Evolutionary conservation across 805 yeast genomes (phyloP), one percentile per base, ranked within the genome.

Genomic region (Yamadazyma laniorum): DNA sequence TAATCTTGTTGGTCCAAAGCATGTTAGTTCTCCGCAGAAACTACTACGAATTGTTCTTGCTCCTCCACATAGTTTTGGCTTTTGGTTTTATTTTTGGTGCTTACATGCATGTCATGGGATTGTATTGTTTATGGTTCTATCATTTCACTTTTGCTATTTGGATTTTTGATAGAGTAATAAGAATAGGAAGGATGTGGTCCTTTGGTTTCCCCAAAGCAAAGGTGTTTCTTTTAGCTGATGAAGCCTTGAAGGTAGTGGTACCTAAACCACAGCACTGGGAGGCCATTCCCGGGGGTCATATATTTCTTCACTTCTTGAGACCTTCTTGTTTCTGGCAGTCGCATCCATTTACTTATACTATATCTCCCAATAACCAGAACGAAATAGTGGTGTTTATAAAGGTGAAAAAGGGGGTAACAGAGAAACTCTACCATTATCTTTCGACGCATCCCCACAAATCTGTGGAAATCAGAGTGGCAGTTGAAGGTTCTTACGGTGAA

Each of bases 131-230:
- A 23, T 56, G 64, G 57, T 74, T 61, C n/a, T 52, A 58, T 42
- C 78, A 75, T 40, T 73, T 78, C 4, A 53, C 80, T 6, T 70
- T 77, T 42, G 81, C 77, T 0, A 66, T 87, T 6, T 88, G 95
- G 95, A 71, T 65, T 1, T 68, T 78, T 47, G 95, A 88, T 53
- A 65, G 90, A 39, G 43, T 77, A 0, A 51, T 75, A 11, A 71
- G 95, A 45, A 42, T 80, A 8, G 61, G 70, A 1, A 71, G 87
- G 38, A 57, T 86, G 2, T 37, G 72, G 11, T 52, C 63, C 22
- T 81, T 82, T 44, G 95, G 95, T 5, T 77, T 72, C 17, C 74
- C 79, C 17, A 54, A 63, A 11, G 84, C 82, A 1, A 49, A 61
- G 5, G 68, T 73, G 17, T 46, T 52, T n/a, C 53, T 74, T 7